Percentiles rank a stretch among this genome's conserved stretches.
Conservation (phyloP, 495 filamentous ascomycete genomes). For the Penicillium diatomitis region DNA sequence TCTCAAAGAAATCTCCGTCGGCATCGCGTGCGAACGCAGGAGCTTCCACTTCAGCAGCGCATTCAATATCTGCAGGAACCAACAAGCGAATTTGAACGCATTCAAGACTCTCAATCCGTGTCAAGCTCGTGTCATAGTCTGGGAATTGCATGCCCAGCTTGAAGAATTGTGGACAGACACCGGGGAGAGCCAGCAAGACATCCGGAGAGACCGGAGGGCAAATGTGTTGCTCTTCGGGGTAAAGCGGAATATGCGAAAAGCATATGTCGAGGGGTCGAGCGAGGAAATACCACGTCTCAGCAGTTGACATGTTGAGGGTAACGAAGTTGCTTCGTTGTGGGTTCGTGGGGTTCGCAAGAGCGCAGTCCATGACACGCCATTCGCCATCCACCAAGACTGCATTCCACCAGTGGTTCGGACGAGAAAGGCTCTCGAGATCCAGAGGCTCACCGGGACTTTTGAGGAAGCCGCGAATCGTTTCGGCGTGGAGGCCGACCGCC, state of each 20-base stretch:
- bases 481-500: conserved; percentile 78
- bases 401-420: conserved; percentile 98
- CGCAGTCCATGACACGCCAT: conserved; percentile 96
- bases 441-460: conserved; percentile 80
- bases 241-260: conserved; percentile 87
- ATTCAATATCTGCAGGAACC: conserved; percentile 84
- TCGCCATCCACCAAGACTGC: conserved; percentile 86
- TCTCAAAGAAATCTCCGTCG: conserved; percentile 91
- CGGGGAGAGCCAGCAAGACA: conserved; percentile 73
- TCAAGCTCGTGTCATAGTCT: conserved; percentile 84
- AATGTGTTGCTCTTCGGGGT: conserved; percentile 81
- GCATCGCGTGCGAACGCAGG: conserved; percentile 68
- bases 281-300: conserved; percentile 90
- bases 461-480: conserved; percentile 78
- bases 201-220: conserved; percentile 80
- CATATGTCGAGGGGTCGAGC: conserved; percentile 77
- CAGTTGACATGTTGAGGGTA: conserved; percentile 51
- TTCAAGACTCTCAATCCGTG: conserved; percentile 82
- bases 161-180: conserved; percentile 82
- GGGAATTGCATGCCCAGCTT: conserved; percentile 66
- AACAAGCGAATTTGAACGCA: conserved; percentile 80
- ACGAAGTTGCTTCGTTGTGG: conserved; percentile 72
- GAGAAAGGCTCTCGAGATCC: conserved; percentile 60
- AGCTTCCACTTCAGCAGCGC: conserved; percentile 86
- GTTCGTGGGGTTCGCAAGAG: conserved; percentile 82